These are phyloP conservation scores for Penicillium angulare DNA, from an alignment of 495 filamentous ascomycete genomes.

Conservation along the genomic window DNA sequence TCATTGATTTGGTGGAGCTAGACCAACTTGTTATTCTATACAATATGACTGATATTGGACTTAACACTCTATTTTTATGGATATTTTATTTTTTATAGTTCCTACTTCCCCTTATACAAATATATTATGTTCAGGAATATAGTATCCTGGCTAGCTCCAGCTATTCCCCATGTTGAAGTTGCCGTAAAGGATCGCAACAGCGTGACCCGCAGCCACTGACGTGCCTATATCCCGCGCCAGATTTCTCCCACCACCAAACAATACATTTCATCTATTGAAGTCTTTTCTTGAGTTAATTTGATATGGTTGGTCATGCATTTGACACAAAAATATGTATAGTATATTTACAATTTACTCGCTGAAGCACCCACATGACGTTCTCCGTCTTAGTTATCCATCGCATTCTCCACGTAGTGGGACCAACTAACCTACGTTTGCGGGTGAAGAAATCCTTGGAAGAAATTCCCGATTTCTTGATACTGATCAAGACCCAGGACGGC, in stretches of 20 bases:
- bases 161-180: too few species aligned
- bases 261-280: neutral
- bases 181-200: neutral
- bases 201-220: conserved; percentile 4
- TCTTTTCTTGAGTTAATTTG: neutral
- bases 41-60: neutral
- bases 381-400: neutral
- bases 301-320: too few species aligned
- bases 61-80: too few species aligned
- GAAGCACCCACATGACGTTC: too few species aligned
- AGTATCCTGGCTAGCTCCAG: too few species aligned
- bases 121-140: too few species aligned
- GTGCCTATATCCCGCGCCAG: conserved; percentile 2
- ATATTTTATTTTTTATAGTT: neutral
- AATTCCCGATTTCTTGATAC: conserved; percentile 33
- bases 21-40: neutral
- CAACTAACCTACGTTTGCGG: conserved; percentile 19
- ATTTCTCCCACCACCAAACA: neutral
- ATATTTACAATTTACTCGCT: neutral
- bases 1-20: conserved; percentile 29
- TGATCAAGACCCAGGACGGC: conserved; percentile 33
- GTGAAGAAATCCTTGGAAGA: conserved; percentile 41
- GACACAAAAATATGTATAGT: too few species aligned
- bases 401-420: neutral
- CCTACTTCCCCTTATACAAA: too few species aligned